These are phyloP conservation scores for Populus ilicifolia DNA, from an alignment of 345 rosid species.

Conservation along the genomic window DNA sequence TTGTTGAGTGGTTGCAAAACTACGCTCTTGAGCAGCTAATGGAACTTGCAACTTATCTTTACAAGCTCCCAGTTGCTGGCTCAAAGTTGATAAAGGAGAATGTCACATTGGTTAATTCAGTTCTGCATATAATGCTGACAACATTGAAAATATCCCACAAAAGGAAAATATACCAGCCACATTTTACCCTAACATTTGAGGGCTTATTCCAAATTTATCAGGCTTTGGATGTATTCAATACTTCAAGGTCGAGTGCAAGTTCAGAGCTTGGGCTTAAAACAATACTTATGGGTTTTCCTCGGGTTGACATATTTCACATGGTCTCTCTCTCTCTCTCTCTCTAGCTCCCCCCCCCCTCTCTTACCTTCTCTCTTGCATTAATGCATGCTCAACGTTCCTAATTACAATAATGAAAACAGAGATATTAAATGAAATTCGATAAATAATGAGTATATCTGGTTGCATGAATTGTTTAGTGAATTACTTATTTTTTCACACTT, in stretches of 20 bases:
- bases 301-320: conserved; percentile 51
- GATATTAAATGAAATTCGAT: too few species aligned
- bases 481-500: too few species aligned
- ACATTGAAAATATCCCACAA: conserved; percentile 68
- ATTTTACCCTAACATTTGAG: conserved; percentile 59
- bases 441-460: too few species aligned
- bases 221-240: conserved; percentile 30
- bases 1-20: conserved; percentile 68
- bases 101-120: conserved; percentile 33
- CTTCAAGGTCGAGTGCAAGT: conserved; percentile 30
- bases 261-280: conserved; percentile 59
- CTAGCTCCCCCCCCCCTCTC: neutral
- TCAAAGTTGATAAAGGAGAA: conserved; percentile 41
- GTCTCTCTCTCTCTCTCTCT: conserved; percentile 36
- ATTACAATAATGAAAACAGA: neutral
- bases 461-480: too few species aligned
- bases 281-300: conserved; percentile 68
- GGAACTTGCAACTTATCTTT: conserved; percentile 60
- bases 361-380: too few species aligned
- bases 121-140: conserved; percentile 46
- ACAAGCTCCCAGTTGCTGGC: conserved; percentile 49
- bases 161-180: conserved; percentile 68
- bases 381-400: neutral
- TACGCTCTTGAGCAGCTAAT: conserved; percentile 70
- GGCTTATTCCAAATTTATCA: conserved; percentile 58